Percentiles rank a stretch among this genome's conserved stretches.
These are phyloP conservation scores for Triglochin maritima DNA, from an alignment of 106 monocot genomes.

Conservation along the genomic window DNA sequence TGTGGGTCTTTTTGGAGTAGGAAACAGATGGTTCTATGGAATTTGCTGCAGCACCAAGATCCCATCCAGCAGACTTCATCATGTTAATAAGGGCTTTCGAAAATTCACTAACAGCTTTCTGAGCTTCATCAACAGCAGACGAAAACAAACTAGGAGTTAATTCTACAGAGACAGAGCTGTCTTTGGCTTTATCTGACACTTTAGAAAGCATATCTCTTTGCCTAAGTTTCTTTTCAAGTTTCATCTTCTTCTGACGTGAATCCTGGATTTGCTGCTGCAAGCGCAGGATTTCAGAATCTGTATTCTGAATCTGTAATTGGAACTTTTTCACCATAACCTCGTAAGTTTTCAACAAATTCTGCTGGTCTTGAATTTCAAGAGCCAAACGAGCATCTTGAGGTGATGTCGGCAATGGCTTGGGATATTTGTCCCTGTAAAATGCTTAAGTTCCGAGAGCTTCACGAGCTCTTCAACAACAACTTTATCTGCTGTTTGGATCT, in stretches of 20 bases:
- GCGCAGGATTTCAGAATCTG: conserved; percentile 64
- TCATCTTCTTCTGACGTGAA: conserved; percentile 58
- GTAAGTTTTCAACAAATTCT: conserved; percentile 65
- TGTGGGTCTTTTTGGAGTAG: conserved; percentile 67
- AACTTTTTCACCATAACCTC: conserved; percentile 85
- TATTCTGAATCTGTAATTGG: conserved; percentile 80
- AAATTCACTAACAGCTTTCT: conserved; percentile 69
- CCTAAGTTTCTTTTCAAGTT: conserved; percentile 62
- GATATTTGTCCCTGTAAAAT: conserved; percentile 43
- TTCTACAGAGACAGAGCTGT: conserved; percentile 40
- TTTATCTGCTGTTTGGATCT: conserved; percentile 75
- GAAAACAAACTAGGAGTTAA: conserved; percentile 58
- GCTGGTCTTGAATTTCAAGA: conserved; percentile 88
- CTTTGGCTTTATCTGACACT: conserved; percentile 27
- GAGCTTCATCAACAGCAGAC: conserved; percentile 31
- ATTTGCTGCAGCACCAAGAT: conserved; percentile 68
- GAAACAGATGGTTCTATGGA: conserved; percentile 38
- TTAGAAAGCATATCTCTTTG: conserved; percentile 44
- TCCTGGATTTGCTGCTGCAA: conserved; percentile 76
- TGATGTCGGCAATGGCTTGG: conserved; percentile 28
- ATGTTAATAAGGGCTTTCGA: conserved; percentile 69
- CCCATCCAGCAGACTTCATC: conserved; percentile 83
- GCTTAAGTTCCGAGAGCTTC: conserved; percentile 62
- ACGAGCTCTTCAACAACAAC: conserved; percentile 65
- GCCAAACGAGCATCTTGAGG: conserved; percentile 48